phyloP scores from a whole-genome alignment of 768 basidiomycete genomes.

The Amanita brunnescens region DNA sequence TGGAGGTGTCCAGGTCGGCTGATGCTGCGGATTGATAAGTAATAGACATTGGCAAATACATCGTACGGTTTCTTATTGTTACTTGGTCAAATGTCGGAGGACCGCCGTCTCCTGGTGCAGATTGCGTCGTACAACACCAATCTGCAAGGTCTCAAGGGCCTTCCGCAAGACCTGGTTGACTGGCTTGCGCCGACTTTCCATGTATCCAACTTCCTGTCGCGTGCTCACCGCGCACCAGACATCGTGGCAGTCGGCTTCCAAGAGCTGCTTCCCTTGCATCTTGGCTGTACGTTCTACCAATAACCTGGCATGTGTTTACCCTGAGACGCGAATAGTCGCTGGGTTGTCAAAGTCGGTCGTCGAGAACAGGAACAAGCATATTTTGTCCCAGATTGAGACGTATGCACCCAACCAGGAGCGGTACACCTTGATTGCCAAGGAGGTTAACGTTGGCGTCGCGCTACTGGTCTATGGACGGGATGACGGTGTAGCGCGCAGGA shows the following conservation, averaged over 20 bases:
- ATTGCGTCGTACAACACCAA: conserved; percentile 91
- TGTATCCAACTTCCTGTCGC: conserved; percentile 64
- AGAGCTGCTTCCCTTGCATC: conserved; percentile 84
- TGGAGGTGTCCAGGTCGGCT: conserved; percentile 35
- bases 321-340: conserved; percentile 42
- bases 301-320: background rate
- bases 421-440: conserved; percentile 71
- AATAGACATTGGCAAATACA: too few species aligned
- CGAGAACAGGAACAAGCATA: conserved; percentile 58
- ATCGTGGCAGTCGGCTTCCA: conserved; percentile 90
- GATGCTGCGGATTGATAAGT: background rate
- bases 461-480: conserved; percentile 82
- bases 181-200: conserved; percentile 84
- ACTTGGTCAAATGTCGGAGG: conserved; percentile 9
- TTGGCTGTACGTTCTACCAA: conserved; percentile 56
- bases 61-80: background rate
- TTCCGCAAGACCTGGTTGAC: conserved; percentile 83
- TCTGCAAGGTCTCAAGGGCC: conserved; percentile 62
- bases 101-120: conserved; percentile 57
- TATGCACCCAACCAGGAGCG: conserved; percentile 64
- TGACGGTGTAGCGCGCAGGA: conserved; percentile 47
- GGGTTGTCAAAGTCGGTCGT: conserved; percentile 69
- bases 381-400: conserved; percentile 63
- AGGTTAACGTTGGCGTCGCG: conserved; percentile 82
- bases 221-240: conserved; percentile 62